Evolutionary conservation across 176 grass and related monocot species (phyloP), one percentile per base, ranked within the genome.

Genomic region (Oryza glaberrima): DNA sequence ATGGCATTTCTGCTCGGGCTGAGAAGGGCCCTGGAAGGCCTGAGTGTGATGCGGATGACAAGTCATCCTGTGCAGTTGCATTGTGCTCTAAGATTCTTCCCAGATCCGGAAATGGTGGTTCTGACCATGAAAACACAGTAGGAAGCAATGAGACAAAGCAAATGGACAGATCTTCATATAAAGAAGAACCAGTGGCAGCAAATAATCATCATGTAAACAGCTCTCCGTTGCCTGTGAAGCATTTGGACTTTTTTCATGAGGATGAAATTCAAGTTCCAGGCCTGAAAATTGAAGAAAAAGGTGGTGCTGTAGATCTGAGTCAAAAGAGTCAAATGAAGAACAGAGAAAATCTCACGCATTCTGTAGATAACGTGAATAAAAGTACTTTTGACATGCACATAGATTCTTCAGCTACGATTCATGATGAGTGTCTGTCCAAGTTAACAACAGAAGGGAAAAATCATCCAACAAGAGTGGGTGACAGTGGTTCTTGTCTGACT

Each of bases 161-260:
- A 73, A 90, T 82, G 64, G 91, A 92, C 56, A 85, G 88, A 30
- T 83, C 35, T 67, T 49, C 75, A 69, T 46, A 75, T 75, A 81
- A 82, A 77, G 44, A 58, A 80, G 84, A 83, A 52, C 69, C 69
- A 35, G 40, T 67, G 19, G 32, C 45, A 41, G 48, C 40, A 69
- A 82, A 65, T 51, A 54, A 16, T 73, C 78, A 92, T 67, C 65
- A 75, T 84, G 83, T 81, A 61, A 70, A 75, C 30, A 76, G 32
- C 28, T 98, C 96, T 45, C 96, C 91, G 4, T 86, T 95, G 74
- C 96, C 89, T 63, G 96, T 98, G 80, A 98, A 92, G 70, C 93
- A 95, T 67, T 85, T 98, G 12, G 91, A 98, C 28, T 98, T 98
- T 76, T 92, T 87, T 82, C 85, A 90, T 83, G 96, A 95, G 75